These are phyloP conservation scores for Pseudonectria buxi DNA, from an alignment of 2,329 filamentous ascomycete species.

Conservation along the genomic window DNA sequence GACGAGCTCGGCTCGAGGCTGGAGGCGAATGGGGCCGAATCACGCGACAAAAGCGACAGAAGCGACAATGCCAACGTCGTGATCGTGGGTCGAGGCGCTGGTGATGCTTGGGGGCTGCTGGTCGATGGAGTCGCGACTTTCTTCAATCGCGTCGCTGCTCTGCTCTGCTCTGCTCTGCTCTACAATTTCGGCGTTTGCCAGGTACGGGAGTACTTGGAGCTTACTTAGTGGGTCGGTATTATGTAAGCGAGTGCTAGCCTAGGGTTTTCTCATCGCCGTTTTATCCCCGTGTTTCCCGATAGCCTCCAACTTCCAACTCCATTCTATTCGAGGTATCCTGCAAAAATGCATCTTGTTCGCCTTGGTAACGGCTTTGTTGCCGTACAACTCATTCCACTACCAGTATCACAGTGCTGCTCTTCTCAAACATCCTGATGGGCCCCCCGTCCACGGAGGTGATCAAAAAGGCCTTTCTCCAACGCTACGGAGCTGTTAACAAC, in stretches of 20 bases:
- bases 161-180: too few relatives aligned
- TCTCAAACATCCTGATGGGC: too few relatives aligned
- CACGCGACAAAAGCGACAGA: slow-evolving; percentile 7
- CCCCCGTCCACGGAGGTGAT: too few relatives aligned
- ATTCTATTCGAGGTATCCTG: too few relatives aligned
- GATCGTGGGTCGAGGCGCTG: slow-evolving; percentile 8
- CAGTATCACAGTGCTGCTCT: too few relatives aligned
- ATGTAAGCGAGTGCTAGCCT: slow-evolving; percentile 14
- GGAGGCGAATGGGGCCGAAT: neutral
- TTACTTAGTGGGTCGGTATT: slow-evolving; percentile 6
- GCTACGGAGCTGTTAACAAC: neutral
- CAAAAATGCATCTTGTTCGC: too few relatives aligned
- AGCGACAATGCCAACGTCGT: slow-evolving; percentile 3
- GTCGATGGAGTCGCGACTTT: slow-evolving; percentile 26
- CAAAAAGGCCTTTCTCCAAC: too few relatives aligned
- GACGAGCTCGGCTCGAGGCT: neutral
- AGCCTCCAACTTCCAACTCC: too few relatives aligned
- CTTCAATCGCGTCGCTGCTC: slow-evolving; percentile 25
- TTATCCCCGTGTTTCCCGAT: too few relatives aligned
- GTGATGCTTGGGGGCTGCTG: slow-evolving; percentile 15
- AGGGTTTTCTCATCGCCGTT: too few relatives aligned
- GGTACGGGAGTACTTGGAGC: slow-evolving; percentile 9
- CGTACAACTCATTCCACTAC: too few relatives aligned
- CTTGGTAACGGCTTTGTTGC: too few relatives aligned
- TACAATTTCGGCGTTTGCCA: slow-evolving; percentile 17